Evolutionary conservation across 2,329 filamentous ascomycete genomes (phyloP).

Genomic region (Plectosphaerella cucumerina): DNA sequence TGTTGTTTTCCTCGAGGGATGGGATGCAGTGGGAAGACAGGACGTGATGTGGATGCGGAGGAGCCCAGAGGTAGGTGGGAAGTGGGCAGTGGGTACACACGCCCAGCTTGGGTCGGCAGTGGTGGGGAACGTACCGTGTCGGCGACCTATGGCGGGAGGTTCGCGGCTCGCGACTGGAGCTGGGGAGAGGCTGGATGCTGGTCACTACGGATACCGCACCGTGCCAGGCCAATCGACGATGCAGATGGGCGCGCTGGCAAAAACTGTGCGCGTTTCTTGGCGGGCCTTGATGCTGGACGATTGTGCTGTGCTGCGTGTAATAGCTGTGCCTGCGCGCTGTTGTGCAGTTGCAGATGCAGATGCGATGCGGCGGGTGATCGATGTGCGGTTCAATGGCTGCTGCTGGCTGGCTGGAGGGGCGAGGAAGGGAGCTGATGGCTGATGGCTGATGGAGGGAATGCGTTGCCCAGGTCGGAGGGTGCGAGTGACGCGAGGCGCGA

Average conservation of each 20-base stretch:
- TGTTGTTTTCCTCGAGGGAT: conserved; percentile 5
- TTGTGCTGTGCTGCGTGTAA: not conserved
- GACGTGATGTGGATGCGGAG: not conserved
- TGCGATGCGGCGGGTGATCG: too few relatives aligned
- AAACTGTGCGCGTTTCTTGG: conserved; percentile 1
- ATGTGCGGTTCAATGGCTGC: too few relatives aligned
- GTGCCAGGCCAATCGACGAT: conserved; percentile 1
- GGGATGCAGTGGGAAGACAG: conserved; percentile 2
- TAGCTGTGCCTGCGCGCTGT: too few relatives aligned
- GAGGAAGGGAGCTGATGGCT: too few relatives aligned
- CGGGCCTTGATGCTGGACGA: not conserved
- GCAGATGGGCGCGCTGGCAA: not conserved
- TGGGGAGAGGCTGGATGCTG: not conserved
- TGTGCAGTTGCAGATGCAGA: too few relatives aligned
- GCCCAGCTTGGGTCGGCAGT: not conserved
- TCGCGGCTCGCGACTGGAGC: not conserved
- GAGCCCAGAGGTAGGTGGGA: conserved; percentile 1
- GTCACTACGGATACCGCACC: conserved; percentile 5
- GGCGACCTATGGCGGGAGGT: not conserved
- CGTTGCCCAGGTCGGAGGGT: too few relatives aligned
- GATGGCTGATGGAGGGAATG: too few relatives aligned
- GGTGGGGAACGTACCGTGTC: conserved; percentile 1
- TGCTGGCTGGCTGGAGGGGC: too few relatives aligned
- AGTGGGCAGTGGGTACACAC: not conserved
- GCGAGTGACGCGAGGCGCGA: too few relatives aligned